Evolutionary conservation across 2,329 filamentous ascomycete species (phyloP).

Genomic region (Pyricularia sp.): DNA sequence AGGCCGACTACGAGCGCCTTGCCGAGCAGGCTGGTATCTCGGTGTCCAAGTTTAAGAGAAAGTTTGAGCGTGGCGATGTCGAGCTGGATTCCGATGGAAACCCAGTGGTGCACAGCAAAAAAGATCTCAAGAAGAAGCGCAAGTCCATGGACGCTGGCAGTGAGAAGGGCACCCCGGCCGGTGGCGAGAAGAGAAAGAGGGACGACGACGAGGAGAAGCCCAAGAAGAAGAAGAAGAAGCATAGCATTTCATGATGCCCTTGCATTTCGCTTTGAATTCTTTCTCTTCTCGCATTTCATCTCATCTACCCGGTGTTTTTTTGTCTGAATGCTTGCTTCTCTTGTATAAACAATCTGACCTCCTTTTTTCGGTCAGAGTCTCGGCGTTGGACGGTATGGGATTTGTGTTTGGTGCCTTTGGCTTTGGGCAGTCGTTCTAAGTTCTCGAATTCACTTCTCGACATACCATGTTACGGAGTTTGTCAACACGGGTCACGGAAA

Average conservation of each 20-base stretch:
- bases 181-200: conserved; percentile 52
- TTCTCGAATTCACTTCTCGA: not conserved
- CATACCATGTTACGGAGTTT: conserved; percentile 1
- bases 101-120: conserved; percentile 47
- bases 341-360: conserved; percentile 3
- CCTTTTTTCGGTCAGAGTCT: conserved; percentile 3
- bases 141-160: conserved; percentile 13
- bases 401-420: not conserved
- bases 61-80: conserved; percentile 65
- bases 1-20: conserved; percentile 42
- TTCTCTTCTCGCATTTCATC: not conserved
- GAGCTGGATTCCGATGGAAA: conserved; percentile 51
- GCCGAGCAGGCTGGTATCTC: conserved; percentile 57
- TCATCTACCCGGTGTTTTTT: not conserved
- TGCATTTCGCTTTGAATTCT: not conserved
- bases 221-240: conserved; percentile 37
- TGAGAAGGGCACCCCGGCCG: conserved; percentile 20
- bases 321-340: not conserved
- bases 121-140: conserved; percentile 23
- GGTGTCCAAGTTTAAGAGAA: conserved; percentile 64
- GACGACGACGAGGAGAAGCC: conserved; percentile 50
- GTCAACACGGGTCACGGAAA: not conserved
- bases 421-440: not conserved
- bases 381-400: conserved; percentile 2
- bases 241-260: conserved; percentile 5